Percentiles rank a stretch among this genome's conserved stretches.
These are phyloP conservation scores for Rhododendron vialii DNA, from an alignment of 148 eudicot genomes.

Conservation along the genomic window DNA sequence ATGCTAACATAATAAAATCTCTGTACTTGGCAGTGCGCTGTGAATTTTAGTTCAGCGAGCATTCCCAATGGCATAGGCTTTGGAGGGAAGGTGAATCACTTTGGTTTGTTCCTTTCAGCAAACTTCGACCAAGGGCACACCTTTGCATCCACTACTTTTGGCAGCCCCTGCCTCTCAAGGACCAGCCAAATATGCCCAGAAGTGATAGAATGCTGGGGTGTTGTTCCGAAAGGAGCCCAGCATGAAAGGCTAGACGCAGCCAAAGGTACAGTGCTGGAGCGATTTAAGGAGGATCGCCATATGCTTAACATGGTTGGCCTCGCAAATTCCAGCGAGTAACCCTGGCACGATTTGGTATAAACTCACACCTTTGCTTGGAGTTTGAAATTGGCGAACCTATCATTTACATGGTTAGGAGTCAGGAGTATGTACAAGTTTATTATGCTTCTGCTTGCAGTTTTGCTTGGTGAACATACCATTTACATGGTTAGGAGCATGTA, in stretches of 20 bases:
- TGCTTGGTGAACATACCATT: background rate
- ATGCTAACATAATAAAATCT: background rate
- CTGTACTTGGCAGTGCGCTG: conserved; percentile 59
- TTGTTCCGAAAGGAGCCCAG: conserved; percentile 46
- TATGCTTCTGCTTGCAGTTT: background rate
- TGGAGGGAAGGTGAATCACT: conserved; percentile 69
- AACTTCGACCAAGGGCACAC: conserved; percentile 81
- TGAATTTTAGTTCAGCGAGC: conserved; percentile 68
- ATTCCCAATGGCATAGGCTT: conserved; percentile 95
- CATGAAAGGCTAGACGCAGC: conserved; percentile 28
- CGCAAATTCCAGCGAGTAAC: conserved; percentile 72
- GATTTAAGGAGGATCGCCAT: conserved; percentile 87
- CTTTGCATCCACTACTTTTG: conserved; percentile 71
- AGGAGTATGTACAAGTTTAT: background rate
- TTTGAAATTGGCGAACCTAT: background rate
- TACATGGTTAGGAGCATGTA: background rate
- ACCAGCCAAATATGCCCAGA: conserved; percentile 65
- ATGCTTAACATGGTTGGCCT: conserved; percentile 94
- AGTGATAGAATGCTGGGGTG: conserved; percentile 95
- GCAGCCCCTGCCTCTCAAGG: conserved; percentile 70
- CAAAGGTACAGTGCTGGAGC: conserved; percentile 77
- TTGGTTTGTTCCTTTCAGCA: conserved; percentile 81
- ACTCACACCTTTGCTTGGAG: background rate
- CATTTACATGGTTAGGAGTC: background rate
- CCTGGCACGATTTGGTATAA: background rate